A percentile compares a stretch with the other conserved stretches of the same genome.
phyloP scores from a whole-genome alignment of 352 stramenopile genomes.

The Phytophthora cryptogea region DNA sequence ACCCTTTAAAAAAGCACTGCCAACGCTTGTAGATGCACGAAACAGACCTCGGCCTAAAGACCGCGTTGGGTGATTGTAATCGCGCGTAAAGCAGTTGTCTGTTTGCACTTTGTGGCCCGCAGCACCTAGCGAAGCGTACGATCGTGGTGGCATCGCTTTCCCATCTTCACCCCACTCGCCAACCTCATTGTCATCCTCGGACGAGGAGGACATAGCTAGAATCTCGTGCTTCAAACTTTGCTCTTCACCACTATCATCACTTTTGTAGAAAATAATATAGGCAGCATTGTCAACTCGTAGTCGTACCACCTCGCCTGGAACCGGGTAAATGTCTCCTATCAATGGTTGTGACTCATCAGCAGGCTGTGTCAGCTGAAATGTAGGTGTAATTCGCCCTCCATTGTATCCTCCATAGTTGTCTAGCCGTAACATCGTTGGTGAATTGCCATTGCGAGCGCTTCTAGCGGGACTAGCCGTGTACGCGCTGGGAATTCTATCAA shows the following conservation, averaged over 20 bases:
- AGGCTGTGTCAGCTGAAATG: constrained; percentile 52
- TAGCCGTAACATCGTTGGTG: constrained; percentile 37
- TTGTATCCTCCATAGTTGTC: constrained; percentile 37
- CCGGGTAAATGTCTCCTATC: constrained; percentile 66
- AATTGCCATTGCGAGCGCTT: constrained; percentile 35
- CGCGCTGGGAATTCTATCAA: constrained; percentile 36
- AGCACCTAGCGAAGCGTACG: constrained; percentile 78
- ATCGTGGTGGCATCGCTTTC: constrained; percentile 51
- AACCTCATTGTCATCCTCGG: constrained; percentile 42
- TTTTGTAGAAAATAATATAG: constrained; percentile 92
- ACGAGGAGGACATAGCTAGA: constrained; percentile 54
- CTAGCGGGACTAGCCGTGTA: constrained; percentile 42
- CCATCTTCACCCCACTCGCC: constrained; percentile 49
- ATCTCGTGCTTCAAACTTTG: constrained; percentile 45
- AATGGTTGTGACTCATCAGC: constrained; percentile 69
- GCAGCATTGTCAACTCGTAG: constrained; percentile 76
- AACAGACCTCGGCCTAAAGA: constrained; percentile 81
- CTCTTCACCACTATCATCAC: constrained; percentile 53
- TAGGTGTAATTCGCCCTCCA: constrained; percentile 64
- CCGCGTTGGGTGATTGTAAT: constrained; percentile 81
- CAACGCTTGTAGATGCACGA: constrained; percentile 85
- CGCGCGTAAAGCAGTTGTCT: constrained; percentile 84
- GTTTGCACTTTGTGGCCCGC: constrained; percentile 88
- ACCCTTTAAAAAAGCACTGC: constrained; percentile 84
- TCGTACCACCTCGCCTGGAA: constrained; percentile 74